phyloP scores from a whole-genome alignment of 2,329 filamentous ascomycete genomes.

The Leptographium radiaticola region DNA sequence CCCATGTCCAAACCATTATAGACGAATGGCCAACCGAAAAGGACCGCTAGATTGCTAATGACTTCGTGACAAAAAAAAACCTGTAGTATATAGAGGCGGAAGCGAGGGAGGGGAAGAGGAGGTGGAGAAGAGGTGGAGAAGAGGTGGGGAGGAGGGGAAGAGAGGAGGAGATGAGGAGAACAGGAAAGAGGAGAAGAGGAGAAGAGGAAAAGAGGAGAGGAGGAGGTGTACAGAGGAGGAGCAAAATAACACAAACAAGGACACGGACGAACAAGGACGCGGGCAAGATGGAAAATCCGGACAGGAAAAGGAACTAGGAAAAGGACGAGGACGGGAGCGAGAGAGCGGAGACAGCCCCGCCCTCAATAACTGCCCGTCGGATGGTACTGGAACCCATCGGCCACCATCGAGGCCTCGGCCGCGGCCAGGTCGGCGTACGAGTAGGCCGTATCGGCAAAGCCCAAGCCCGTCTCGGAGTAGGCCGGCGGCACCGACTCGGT shows the following conservation, averaged over 20 bases:
- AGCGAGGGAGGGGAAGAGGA: too few relatives aligned
- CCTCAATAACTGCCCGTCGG: constrained; percentile 10
- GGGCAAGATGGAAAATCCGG: background rate
- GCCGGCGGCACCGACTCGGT: constrained; percentile 30
- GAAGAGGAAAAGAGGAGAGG: too few relatives aligned
- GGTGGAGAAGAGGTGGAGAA: too few relatives aligned
- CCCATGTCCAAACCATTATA: too few relatives aligned
- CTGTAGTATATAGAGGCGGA: too few relatives aligned
- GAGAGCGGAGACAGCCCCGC: too few relatives aligned
- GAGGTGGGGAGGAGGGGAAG: too few relatives aligned
- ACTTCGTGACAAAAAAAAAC: too few relatives aligned
- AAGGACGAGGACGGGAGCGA: background rate
- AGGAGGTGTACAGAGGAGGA: background rate
- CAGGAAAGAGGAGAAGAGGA: background rate
- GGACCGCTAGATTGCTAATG: too few relatives aligned
- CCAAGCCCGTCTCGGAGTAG: constrained; percentile 22
- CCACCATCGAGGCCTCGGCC: constrained; percentile 22
- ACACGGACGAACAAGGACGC: background rate
- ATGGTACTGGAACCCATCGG: constrained; percentile 29
- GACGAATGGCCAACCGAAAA: too few relatives aligned
- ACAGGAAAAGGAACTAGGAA: background rate
- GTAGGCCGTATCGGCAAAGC: background rate
- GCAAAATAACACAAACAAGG: background rate
- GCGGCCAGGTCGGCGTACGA: constrained; percentile 5
- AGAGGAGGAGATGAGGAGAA: background rate